A percentile compares a stretch with the other conserved stretches of the same genome.
phyloP scores from a whole-genome alignment of 1,284 basidiomycete species.

The Apiotrichum brassicae region DNA sequence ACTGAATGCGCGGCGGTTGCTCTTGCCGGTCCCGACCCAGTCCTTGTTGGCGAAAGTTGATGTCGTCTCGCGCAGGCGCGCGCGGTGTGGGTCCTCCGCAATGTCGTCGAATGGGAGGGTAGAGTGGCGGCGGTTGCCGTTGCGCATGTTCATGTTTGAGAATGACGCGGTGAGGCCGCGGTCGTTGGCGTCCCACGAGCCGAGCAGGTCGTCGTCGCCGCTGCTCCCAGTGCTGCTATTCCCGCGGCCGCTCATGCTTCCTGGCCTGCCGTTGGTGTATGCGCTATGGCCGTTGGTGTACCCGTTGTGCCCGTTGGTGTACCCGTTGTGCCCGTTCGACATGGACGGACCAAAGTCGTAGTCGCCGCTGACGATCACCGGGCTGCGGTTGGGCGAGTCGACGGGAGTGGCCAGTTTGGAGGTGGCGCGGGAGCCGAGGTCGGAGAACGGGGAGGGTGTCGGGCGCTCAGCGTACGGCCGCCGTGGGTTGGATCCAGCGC shows the following conservation, averaged over 20 bases:
- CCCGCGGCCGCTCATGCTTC: not conserved
- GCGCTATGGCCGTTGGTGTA: not conserved
- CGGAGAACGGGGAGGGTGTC: conserved; percentile 19
- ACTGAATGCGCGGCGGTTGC: not conserved
- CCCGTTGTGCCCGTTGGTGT: not conserved
- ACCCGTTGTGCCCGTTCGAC: not conserved
- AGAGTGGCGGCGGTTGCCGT: conserved; percentile 2
- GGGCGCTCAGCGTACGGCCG: conserved; percentile 16
- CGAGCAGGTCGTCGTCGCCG: conserved; percentile 23
- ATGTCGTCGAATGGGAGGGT: conserved; percentile 10
- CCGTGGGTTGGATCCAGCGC: conserved; percentile 18
- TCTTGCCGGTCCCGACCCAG: not conserved
- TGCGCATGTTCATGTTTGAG: conserved; percentile 9
- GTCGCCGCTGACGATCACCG: not conserved
- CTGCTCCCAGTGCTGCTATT: not conserved
- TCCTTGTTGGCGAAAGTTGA: conserved; percentile 8
- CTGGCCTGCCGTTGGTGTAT: conserved; percentile 9
- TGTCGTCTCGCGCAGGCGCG: conserved; percentile 8
- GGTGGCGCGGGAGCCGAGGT: conserved; percentile 6
- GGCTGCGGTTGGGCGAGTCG: conserved; percentile 1
- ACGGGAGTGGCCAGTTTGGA: not conserved
- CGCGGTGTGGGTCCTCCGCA: conserved; percentile 8
- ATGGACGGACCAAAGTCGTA: not conserved
- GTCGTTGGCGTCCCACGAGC: conserved; percentile 31
- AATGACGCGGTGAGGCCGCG: conserved; percentile 34